phyloP scores from a whole-genome alignment of 139 green algal genomes.

The Picochlorum sp. region DNA sequence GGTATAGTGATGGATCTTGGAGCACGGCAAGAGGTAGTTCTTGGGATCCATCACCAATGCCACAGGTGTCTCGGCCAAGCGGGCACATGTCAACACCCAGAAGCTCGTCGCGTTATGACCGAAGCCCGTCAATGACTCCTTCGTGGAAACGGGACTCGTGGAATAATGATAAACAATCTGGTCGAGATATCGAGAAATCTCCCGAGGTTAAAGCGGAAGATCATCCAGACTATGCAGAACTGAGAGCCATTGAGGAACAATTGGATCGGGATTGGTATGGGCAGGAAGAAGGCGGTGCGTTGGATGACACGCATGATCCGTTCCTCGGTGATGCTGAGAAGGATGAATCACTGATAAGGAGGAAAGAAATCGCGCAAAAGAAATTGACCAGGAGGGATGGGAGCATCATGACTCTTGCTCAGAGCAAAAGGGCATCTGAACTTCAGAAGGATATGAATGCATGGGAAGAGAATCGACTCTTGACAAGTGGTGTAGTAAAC shows the following conservation, averaged over 20 bases:
- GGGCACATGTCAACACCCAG: too few species aligned
- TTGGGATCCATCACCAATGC: slow-evolving; percentile 7
- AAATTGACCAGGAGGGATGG: slow-evolving; percentile 63
- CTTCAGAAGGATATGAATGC: slow-evolving; percentile 77
- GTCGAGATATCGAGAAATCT: slow-evolving; percentile 9
- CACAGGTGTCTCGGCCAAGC: slow-evolving; percentile 4
- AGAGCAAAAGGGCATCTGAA: slow-evolving; percentile 72
- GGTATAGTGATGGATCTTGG: too few species aligned
- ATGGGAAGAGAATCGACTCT: slow-evolving; percentile 92
- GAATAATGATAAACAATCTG: slow-evolving; percentile 20
- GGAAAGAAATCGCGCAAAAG: slow-evolving; percentile 16
- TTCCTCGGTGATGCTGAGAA: slow-evolving; percentile 40
- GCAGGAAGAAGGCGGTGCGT: slow-evolving; percentile 65
- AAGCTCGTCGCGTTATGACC: too few species aligned
- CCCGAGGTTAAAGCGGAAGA: slow-evolving; percentile 5
- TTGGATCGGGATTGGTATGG: slow-evolving; percentile 72
- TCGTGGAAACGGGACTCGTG: slow-evolving; percentile 52
- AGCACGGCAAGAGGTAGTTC: not conserved
- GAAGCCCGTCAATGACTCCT: slow-evolving; percentile 48
- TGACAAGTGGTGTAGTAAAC: slow-evolving; percentile 75
- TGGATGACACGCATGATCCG: slow-evolving; percentile 47
- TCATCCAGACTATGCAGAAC: slow-evolving; percentile 23
- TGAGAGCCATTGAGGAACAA: slow-evolving; percentile 65
- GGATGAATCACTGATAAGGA: slow-evolving; percentile 11
- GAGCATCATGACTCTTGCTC: slow-evolving; percentile 73